Conservation (phyloP, 164 flowering plant species). For the Chimonanthus salicifolius region DNA sequence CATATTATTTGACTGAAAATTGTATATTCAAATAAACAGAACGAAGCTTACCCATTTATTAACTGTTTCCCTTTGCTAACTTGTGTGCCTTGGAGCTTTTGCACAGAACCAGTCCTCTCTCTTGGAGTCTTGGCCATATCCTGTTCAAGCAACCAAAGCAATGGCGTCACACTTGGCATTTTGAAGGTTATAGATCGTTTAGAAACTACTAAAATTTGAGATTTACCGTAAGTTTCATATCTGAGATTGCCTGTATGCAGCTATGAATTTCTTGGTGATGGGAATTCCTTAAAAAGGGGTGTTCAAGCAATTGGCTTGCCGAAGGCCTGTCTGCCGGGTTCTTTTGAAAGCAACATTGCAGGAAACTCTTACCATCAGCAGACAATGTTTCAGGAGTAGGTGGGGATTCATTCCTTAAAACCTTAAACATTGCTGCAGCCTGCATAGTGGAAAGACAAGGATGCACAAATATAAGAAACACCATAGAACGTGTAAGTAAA, state of each 20-base stretch:
- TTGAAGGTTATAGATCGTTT: not conserved
- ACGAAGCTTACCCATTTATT: conserved; percentile 11
- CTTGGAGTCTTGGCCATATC: conserved; percentile 16
- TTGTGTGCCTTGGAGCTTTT: conserved; percentile 4
- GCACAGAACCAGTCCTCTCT: conserved; percentile 15
- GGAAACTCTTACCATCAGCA: conserved; percentile 72
- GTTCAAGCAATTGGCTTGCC: conserved; percentile 60
- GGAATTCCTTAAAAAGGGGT: conserved; percentile 52
- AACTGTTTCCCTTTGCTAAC: conserved; percentile 12
- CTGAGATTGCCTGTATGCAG: conserved; percentile 16
- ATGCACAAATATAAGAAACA: not conserved
- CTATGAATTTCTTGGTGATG: conserved; percentile 27
- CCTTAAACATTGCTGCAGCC: conserved; percentile 97
- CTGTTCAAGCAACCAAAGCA: conserved; percentile 11
- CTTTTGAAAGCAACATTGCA: conserved; percentile 64
- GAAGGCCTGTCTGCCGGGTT: conserved; percentile 86
- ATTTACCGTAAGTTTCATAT: conserved; percentile 22
- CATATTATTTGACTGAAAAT: not conserved
- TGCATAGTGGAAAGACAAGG: conserved; percentile 20
- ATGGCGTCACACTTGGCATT: not conserved
- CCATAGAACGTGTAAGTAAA: not conserved
- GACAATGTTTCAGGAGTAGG: conserved; percentile 74
- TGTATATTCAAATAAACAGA: not conserved
- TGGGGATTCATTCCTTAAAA: conserved; percentile 56
- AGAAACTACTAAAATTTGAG: not conserved